Evolutionary conservation across 1,139 yeast genomes (phyloP).

Genomic region (Protomyces inouyei): DNA sequence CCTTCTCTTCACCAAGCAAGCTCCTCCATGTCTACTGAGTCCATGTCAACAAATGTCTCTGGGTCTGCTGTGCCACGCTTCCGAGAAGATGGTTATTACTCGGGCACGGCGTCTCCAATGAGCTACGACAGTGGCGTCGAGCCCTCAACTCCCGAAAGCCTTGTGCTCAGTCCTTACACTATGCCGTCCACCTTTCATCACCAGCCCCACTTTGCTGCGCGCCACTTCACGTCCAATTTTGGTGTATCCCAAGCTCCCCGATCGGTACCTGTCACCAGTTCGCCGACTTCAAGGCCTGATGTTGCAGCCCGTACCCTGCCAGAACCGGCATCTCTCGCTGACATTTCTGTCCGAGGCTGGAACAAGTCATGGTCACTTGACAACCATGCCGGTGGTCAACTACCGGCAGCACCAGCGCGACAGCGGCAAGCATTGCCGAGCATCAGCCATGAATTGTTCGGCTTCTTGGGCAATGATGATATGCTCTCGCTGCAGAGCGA

Average conservation of each 20-base stretch:
- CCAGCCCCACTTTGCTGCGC: neutral
- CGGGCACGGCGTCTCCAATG: neutral
- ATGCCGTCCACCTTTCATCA: neutral
- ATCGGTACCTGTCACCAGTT: neutral
- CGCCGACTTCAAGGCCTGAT: neutral
- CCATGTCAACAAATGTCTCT: neutral
- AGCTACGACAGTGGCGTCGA: neutral
- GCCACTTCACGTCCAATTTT: neutral
- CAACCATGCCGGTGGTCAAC: neutral
- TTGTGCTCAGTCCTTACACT: neutral
- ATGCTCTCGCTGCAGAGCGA: too few relatives aligned
- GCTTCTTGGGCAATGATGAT: neutral
- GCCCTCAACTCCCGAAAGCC: neutral
- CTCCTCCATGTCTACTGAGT: neutral
- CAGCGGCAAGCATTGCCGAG: neutral
- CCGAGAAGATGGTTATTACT: neutral
- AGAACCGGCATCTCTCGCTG: neutral
- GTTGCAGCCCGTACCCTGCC: neutral
- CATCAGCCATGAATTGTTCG: neutral
- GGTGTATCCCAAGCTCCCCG: neutral
- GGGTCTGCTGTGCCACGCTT: neutral
- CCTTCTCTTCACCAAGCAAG: neutral
- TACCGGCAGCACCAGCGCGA: neutral
- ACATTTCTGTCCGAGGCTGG: neutral
- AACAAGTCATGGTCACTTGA: neutral